Evolutionary conservation across 352 stramenopile species (phyloP), one percentile per base, ranked within the genome.

Genomic region (Phytopythium mirpurense): DNA sequence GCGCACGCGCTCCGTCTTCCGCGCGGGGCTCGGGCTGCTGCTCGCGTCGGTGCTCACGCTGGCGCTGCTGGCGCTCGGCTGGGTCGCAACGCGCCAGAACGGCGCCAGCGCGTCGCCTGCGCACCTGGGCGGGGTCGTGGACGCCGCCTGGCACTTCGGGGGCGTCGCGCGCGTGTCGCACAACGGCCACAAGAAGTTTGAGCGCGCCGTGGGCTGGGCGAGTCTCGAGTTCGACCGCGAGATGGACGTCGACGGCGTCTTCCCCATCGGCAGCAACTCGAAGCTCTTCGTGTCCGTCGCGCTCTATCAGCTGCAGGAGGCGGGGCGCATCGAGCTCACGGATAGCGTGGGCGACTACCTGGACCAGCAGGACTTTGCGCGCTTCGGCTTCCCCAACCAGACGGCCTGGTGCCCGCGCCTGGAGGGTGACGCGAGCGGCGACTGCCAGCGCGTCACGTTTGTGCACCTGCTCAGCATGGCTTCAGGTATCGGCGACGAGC

Each of bases 381-480:
- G 32, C n/a, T 86, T 88, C 51, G 67, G 67, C 1, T 65, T 70
- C 37, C 60, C 41, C 19, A 84, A 84, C 51, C 63, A 71, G 47
- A 78, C 70, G 19, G 51, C 44, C 27, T 87, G 74, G 73, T 88
- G 77, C 52, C 74, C 72, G 1, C 68, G 42, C 15, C 35, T 84
- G 1, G 38, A 1, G 8, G 45, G 45, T 10, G 27, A 37, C 5
- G 38, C 19, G 10, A 29, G 9, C 19, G 45, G 45, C 29, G 46
- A 51, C n/a, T 88, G 77, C 45, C 60, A 83, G 53, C 64, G 56
- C 36, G 40, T 88, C 43, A 88, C 77, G 53, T 88, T 84, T 49
- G 63, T 75, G 41, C 65, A 88, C 29, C 65, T 88, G n/a, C n/a
- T 88, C 46, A 68, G 68, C 46, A 86, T 86, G 77, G 63, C 69